These are phyloP conservation scores for Chrysoporthe puriensis DNA, from an alignment of 2,329 filamentous ascomycete species.

Conservation along the genomic window DNA sequence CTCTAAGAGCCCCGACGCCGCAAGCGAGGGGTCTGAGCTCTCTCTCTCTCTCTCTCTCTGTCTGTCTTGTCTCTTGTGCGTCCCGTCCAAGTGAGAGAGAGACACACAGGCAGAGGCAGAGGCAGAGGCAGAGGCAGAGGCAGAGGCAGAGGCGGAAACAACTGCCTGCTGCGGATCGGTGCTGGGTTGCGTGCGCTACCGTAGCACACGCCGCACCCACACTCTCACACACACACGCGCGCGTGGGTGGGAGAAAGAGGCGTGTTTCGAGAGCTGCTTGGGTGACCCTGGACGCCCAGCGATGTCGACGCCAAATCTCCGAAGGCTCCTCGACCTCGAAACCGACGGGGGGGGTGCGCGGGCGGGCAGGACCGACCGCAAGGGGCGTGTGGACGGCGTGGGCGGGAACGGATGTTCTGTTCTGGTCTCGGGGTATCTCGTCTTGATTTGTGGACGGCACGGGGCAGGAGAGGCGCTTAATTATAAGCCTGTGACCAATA, in stretches of 20 bases:
- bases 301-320: conserved; percentile 15
- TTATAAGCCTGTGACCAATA: not conserved
- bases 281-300: conserved; percentile 25
- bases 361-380: too few species aligned
- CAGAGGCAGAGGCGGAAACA: too few species aligned
- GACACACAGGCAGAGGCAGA: not conserved
- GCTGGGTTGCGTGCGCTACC: not conserved
- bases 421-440: not conserved
- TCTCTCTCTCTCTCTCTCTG: not conserved
- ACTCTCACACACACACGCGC: not conserved
- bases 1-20: not conserved
- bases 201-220: too few species aligned
- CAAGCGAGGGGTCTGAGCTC: not conserved
- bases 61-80: not conserved
- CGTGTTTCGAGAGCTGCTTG: conserved; percentile 27
- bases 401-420: not conserved
- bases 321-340: not conserved
- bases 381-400: not conserved
- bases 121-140: not conserved
- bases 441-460: conserved; percentile 1
- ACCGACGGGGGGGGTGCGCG: not conserved
- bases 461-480: conserved; percentile 5
- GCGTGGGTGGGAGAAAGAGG: conserved; percentile 15
- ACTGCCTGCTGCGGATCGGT: conserved; percentile 1
- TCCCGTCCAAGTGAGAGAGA: not conserved